Percentiles rank a stretch among this genome's conserved stretches.
Evolutionary conservation across 2,329 filamentous ascomycete species (phyloP).

Genomic region (Aspergillus aculeatinus): DNA sequence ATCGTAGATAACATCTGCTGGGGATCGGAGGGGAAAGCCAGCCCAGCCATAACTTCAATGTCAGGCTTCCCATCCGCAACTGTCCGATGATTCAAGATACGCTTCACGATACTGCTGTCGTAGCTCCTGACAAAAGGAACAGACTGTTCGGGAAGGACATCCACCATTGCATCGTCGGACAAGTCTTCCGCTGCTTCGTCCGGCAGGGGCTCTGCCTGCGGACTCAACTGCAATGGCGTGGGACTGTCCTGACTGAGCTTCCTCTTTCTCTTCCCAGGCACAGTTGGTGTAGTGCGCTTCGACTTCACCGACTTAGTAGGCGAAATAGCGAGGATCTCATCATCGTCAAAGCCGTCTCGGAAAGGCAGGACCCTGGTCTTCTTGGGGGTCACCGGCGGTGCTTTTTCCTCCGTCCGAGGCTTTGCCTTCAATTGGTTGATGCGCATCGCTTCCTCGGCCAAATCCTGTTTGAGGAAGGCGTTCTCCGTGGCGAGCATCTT

Average conservation of each 20-base stretch:
- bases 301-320: conserved; percentile 53
- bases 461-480: conserved; percentile 60
- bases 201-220: conserved; percentile 25
- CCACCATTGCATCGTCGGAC: conserved; percentile 22
- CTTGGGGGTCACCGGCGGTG: conserved; percentile 51
- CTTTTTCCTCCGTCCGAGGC: conserved; percentile 34
- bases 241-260: conserved; percentile 53
- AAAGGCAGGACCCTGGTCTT: conserved; percentile 50
- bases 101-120: conserved; percentile 50
- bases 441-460: conserved; percentile 55
- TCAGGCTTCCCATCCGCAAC: conserved; percentile 49
- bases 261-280: conserved; percentile 60
- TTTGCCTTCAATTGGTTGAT: conserved; percentile 44
- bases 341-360: conserved; percentile 64
- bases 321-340: conserved; percentile 57
- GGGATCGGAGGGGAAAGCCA: conserved; percentile 55
- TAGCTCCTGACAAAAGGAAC: conserved; percentile 21
- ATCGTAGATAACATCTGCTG: conserved; percentile 52
- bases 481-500: conserved; percentile 59
- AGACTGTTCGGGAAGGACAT: conserved; percentile 26
- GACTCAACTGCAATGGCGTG: conserved; percentile 46
- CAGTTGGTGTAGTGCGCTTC: conserved; percentile 56
- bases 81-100: conserved; percentile 57
- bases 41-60: conserved; percentile 54
- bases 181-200: conserved; percentile 29